Conservation (phyloP, 78 protist genomes). For the Neovahlkampfia damariscottae region DNA sequence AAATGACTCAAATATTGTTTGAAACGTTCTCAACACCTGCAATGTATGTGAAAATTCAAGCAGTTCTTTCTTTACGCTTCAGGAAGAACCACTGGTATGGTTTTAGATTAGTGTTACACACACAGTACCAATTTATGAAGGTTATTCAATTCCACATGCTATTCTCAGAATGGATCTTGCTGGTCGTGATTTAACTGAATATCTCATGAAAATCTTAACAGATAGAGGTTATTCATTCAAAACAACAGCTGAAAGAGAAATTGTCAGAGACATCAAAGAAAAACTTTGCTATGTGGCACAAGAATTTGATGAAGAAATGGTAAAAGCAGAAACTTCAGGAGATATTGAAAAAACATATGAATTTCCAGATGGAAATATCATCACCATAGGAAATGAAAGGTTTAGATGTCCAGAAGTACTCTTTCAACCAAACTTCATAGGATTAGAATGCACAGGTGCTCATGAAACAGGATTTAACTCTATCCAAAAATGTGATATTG, state of each 20-base stretch:
- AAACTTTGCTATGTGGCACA: constrained; percentile 46
- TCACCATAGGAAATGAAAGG: constrained; percentile 13
- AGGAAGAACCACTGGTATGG: constrained; percentile 80
- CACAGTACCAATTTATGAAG: constrained; percentile 92
- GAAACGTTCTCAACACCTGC: constrained; percentile 73
- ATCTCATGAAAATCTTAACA: constrained; percentile 56
- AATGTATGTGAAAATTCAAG: constrained; percentile 53
- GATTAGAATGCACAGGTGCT: constrained; percentile 71
- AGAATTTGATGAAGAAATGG: constrained; percentile 43
- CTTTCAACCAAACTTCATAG: constrained; percentile 50
- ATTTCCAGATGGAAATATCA: constrained; percentile 35
- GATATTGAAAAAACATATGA: constrained; percentile 1
- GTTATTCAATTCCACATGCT: constrained; percentile 75
- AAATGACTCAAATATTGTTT: constrained; percentile 60
- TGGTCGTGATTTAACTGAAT: constrained; percentile 27
- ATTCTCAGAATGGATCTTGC: constrained; percentile 20
- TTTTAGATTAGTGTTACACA: constrained; percentile 84
- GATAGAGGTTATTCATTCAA: constrained; percentile 64
- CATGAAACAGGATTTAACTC: constrained; percentile 49
- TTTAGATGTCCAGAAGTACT: constrained; percentile 46
- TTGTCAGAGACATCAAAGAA: constrained; percentile 83
- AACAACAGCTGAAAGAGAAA: constrained; percentile 78
- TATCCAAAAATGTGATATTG: constrained; percentile 32
- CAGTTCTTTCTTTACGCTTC: constrained; percentile 56
- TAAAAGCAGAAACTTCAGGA: constrained; percentile 10